Conservation (phyloP, 805 yeast species). For the Sugiyamaella chiloensis region DNA sequence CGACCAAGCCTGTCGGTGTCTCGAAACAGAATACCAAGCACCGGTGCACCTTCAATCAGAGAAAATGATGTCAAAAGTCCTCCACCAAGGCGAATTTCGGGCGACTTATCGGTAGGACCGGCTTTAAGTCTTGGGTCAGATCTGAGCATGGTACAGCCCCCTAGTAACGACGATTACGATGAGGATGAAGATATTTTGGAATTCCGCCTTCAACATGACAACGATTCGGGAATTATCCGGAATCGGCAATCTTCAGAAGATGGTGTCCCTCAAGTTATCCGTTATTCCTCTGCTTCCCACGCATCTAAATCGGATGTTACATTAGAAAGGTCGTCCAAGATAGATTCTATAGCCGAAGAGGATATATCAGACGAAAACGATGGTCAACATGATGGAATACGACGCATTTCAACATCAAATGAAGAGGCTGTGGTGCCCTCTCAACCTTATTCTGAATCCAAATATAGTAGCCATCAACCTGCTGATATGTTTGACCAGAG, state of each 20-base stretch:
- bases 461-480: not conserved
- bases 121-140: not conserved
- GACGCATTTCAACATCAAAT: too few relatives aligned
- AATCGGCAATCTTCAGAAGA: slow-evolving; percentile 15
- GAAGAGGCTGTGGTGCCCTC: too few relatives aligned
- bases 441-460: too few relatives aligned
- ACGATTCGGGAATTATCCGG: slow-evolving; percentile 26
- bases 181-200: slow-evolving; percentile 36
- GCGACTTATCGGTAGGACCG: too few relatives aligned
- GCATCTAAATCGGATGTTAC: slow-evolving; percentile 3
- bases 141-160: not conserved
- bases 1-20: too few relatives aligned
- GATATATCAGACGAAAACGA: not conserved
- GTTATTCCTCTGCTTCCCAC: slow-evolving; percentile 18
- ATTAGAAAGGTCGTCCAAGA: not conserved
- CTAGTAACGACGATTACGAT: slow-evolving; percentile 11
- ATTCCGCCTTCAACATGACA: slow-evolving; percentile 34
- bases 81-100: too few relatives aligned
- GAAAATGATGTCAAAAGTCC: too few relatives aligned
- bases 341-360: not conserved
- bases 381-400: not conserved
- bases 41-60: too few relatives aligned
- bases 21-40: too few relatives aligned
- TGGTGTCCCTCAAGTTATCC: slow-evolving; percentile 22
- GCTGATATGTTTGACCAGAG: slow-evolving; percentile 1